Evolutionary conservation across 345 rosid genomes (phyloP).

Genomic region (Populus alba): DNA sequence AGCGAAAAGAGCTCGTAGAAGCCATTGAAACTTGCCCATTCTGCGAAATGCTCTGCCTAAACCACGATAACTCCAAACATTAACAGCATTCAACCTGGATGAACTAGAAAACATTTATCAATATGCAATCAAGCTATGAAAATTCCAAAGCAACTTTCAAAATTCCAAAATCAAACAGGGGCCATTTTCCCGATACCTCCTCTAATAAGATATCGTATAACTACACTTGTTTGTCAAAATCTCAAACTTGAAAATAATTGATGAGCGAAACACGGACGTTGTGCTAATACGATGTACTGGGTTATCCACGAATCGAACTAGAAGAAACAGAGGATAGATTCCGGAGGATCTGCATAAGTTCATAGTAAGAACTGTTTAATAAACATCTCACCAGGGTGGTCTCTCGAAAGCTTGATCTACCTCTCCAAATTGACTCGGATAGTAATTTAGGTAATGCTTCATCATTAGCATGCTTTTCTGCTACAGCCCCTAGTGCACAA

Average conservation of each 20-base stretch:
- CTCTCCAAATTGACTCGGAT: no score
- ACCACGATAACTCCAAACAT: background rate
- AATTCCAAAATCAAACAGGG: background rate
- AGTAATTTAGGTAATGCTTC: no score
- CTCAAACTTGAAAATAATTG: background rate
- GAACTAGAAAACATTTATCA: background rate
- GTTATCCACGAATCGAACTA: no score
- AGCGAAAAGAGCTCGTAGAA: slow-evolving; percentile 54
- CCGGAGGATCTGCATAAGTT: no score
- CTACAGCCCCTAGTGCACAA: no score
- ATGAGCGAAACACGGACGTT: background rate
- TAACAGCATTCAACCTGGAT: background rate
- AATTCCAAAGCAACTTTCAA: background rate
- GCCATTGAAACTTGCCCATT: slow-evolving; percentile 38
- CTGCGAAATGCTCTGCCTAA: slow-evolving; percentile 39
- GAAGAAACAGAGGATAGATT: no score
- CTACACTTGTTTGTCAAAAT: background rate
- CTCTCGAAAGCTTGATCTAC: no score
- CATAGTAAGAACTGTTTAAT: no score
- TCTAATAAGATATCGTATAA: background rate
- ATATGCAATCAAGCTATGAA: background rate
- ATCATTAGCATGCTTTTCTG: no score
- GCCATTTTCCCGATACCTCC: background rate
- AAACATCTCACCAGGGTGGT: no score
- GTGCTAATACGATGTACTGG: no score